These are phyloP conservation scores for Schoenoplectus tabernaemontani DNA, from an alignment of 202 grass and related monocot genomes.

Conservation along the genomic window DNA sequence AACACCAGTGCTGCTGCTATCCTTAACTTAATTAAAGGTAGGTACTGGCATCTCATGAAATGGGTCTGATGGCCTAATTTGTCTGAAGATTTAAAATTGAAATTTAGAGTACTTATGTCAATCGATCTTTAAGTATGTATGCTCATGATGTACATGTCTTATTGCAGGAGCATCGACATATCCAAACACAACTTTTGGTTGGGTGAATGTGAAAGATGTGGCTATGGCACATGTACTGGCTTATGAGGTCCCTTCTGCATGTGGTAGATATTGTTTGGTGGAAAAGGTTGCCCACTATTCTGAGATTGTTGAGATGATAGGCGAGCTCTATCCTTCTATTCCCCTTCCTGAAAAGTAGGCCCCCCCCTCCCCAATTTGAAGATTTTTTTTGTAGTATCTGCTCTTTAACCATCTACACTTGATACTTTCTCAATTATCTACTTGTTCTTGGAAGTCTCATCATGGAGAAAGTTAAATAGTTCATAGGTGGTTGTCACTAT, in stretches of 20 bases:
- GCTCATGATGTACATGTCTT: neutral
- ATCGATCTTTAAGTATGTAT: neutral
- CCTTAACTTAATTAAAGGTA: constrained; percentile 72
- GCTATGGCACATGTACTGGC: constrained; percentile 69
- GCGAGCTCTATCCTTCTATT: constrained; percentile 42
- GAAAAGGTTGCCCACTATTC: constrained; percentile 57
- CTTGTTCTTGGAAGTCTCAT: neutral
- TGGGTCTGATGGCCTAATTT: constrained; percentile 3
- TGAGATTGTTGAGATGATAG: constrained; percentile 43
- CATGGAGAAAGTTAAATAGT: neutral
- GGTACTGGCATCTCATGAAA: neutral
- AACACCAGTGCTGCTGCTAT: constrained; percentile 65
- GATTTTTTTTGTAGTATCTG: neutral
- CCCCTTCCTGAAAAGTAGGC: constrained; percentile 56
- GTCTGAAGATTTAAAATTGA: neutral
- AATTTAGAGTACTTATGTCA: neutral
- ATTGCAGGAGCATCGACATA: constrained; percentile 49
- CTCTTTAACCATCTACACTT: neutral
- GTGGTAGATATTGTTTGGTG: constrained; percentile 64
- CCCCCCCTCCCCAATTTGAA: neutral
- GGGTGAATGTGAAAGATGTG: constrained; percentile 78
- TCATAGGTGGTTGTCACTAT: neutral
- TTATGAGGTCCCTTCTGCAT: constrained; percentile 61
- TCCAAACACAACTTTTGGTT: constrained; percentile 46
- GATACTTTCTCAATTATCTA: neutral